phyloP scores from a whole-genome alignment of 192 early-diverging fungal genomes.

The Gonapodya prolifera region DNA sequence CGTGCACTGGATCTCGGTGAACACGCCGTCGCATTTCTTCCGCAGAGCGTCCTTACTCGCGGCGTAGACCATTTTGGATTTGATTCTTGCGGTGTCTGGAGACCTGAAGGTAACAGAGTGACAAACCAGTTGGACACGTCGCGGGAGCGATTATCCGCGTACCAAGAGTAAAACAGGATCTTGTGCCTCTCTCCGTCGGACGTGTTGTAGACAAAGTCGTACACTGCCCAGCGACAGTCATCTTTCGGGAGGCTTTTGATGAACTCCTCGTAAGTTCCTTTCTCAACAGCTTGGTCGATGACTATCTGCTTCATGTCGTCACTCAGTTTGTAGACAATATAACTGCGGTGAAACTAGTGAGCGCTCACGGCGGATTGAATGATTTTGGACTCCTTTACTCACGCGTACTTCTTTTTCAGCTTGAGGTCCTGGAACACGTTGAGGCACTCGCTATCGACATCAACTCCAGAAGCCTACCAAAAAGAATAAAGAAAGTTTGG shows the following conservation, averaged over 20 bases:
- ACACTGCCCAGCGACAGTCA: slow-evolving; percentile 76
- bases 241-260: slow-evolving; percentile 42
- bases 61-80: slow-evolving; percentile 84
- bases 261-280: slow-evolving; percentile 61
- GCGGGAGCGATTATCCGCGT: slow-evolving; percentile 14
- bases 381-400: too few species aligned
- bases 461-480: slow-evolving; percentile 70
- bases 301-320: slow-evolving; percentile 53
- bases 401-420: slow-evolving; percentile 52
- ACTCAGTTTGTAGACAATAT: slow-evolving; percentile 71
- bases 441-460: slow-evolving; percentile 46
- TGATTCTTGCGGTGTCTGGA: slow-evolving; percentile 63
- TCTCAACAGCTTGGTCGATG: too few species aligned
- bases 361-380: too few species aligned
- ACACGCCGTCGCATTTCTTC: slow-evolving; percentile 58
- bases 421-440: slow-evolving; percentile 59
- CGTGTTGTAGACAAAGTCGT: slow-evolving; percentile 69
- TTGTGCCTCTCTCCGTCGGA: slow-evolving; percentile 63
- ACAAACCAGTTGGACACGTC: slow-evolving; percentile 4
- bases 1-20: slow-evolving; percentile 71
- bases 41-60: slow-evolving; percentile 68
- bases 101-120: slow-evolving; percentile 34
- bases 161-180: slow-evolving; percentile 79
- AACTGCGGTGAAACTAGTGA: too few species aligned
- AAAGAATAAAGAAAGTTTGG: too few species aligned